A percentile compares a stretch with the other conserved stretches of the same genome.
These are phyloP conservation scores for Candida ponderosae DNA, from an alignment of 805 yeast species.

Conservation along the genomic window DNA sequence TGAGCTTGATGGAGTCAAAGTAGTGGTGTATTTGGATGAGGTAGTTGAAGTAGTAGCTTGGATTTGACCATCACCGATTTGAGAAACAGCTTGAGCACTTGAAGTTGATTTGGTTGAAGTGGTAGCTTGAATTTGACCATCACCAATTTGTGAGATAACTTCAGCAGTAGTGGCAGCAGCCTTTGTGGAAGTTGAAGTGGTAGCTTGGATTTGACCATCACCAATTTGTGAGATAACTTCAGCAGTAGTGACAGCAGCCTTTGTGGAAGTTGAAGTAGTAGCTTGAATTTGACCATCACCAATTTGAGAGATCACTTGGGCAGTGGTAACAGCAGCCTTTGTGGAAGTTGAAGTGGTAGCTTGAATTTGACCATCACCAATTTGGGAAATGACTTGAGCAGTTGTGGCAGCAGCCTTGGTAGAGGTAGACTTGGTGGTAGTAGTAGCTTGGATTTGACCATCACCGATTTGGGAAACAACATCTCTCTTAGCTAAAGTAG, in stretches of 20 bases:
- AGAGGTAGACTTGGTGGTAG: conserved; percentile 6
- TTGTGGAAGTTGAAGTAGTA: conserved; percentile 27
- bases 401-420: neutral
- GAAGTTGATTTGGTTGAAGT: too few relatives aligned
- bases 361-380: too few relatives aligned
- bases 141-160: too few relatives aligned
- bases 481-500: conserved; percentile 14
- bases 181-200: conserved; percentile 30
- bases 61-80: too few relatives aligned
- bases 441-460: conserved; percentile 15
- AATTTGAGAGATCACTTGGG: conserved; percentile 44
- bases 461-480: conserved; percentile 22
- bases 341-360: conserved; percentile 24
- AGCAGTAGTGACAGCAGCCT: conserved; percentile 25
- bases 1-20: conserved; percentile 18
- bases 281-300: conserved; percentile 59
- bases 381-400: conserved; percentile 17
- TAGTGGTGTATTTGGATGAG: conserved; percentile 15
- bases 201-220: conserved; percentile 40
- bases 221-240: conserved; percentile 33
- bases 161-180: too few relatives aligned
- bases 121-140: too few relatives aligned
- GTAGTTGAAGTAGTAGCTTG: conserved; percentile 22
- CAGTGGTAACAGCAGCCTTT: conserved; percentile 28
- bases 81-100: too few relatives aligned